Base-by-base conservation (phyloP, 345 rosid genomes). In the Odontarrhena argentea region DNA sequence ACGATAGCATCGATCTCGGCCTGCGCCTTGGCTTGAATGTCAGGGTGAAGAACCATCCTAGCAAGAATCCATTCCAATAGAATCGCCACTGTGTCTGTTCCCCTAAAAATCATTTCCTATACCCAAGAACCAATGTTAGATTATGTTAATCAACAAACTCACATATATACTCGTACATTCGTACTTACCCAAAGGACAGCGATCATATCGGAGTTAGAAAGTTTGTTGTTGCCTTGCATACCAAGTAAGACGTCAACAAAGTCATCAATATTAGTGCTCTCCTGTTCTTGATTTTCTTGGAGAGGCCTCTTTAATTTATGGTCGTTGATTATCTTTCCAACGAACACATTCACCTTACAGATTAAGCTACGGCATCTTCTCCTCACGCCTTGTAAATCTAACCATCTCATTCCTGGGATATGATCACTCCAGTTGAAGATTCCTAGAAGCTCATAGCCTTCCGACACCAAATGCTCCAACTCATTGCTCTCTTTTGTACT, bases 71-170 rank as follows among this genome's bases (percentile, higher is more conserved):
- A 92, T 82, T 92, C 98, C 45, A 92, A 70, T 57, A 92, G 56
- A 41, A 92, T 85, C 18, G 94, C 94, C 53, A 92, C 92, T 0
- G 98, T 87, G 68, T 88, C 92, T 9, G 96, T 85, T 34, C 98
- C 98, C 46, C 98, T 76, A 67, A 92, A 92, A 26, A 92, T 78
- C 98, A 88, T 88, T 75, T 92, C 98, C 98, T 91, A 28, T 37
- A 73, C 1, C 8, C 1, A 7, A 9, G 51, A 32, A 48, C 0
- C 40, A 37, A 44, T 25, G 8, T 12, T 8, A 60, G 12, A 18
- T 24, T 36, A 1, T 28, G 30, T 12, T 36, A 60, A 22, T 22
- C 40, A 13, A 43, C 4, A 52, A 46, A 69, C 1, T 9, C 9
- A n/a, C 1, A 18, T 13, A 9, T 44, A 6, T 14, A 22, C 14